Conservation (phyloP, 169 alveolate genomes). For the Cryptosporidium meleagridis region DNA sequence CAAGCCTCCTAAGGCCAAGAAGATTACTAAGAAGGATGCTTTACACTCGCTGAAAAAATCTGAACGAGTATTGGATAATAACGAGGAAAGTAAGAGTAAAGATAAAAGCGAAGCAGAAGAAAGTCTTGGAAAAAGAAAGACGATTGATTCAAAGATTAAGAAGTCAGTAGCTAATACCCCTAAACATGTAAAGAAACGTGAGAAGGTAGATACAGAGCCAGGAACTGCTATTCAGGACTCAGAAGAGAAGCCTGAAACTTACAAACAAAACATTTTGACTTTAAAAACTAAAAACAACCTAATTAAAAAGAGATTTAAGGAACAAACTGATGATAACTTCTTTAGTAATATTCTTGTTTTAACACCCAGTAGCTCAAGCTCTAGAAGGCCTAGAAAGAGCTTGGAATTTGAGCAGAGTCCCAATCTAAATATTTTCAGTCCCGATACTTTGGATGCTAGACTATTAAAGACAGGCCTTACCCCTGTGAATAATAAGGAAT, state of each 20-base stretch:
- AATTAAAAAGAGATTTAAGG: slow-evolving; percentile 43
- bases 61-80: not conserved
- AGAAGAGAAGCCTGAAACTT: not conserved
- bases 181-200: not conserved
- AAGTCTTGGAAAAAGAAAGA: not conserved
- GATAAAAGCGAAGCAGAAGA: not conserved
- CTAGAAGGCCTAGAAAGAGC: slow-evolving; percentile 21
- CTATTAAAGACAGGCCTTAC: slow-evolving; percentile 40
- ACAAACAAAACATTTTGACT: slow-evolving; percentile 11
- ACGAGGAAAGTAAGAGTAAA: not conserved
- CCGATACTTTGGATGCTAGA: not conserved
- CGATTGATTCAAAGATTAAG: not conserved
- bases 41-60: not conserved
- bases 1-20: not conserved
- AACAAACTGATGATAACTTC: slow-evolving; percentile 8
- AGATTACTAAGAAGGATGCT: not conserved
- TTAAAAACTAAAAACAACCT: slow-evolving; percentile 29
- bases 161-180: not conserved
- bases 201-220: not conserved
- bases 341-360: slow-evolving; percentile 19
- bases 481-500: slow-evolving; percentile 34
- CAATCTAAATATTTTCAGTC: not conserved
- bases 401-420: slow-evolving; percentile 4
- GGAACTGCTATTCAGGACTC: not conserved
- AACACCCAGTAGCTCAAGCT: slow-evolving; percentile 26